Percentiles rank a stretch among this genome's conserved stretches.
These are phyloP conservation scores for Neopestalotiopsis rosae DNA, from an alignment of 2,329 filamentous ascomycete species.

Conservation along the genomic window DNA sequence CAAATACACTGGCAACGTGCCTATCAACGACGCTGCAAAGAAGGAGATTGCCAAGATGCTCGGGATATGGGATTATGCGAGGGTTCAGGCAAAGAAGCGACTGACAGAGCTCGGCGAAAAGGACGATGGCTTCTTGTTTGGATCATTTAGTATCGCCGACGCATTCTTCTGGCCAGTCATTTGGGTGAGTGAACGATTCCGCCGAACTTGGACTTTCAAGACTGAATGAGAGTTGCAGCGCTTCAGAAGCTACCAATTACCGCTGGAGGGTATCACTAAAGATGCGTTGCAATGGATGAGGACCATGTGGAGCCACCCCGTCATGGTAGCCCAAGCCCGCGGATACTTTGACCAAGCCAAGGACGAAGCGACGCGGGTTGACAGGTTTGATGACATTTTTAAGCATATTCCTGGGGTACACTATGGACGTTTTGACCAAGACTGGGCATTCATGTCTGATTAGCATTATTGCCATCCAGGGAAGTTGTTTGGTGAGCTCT, in stretches of 20 bases:
- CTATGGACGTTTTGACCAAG: slow-evolving; percentile 29
- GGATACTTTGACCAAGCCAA: slow-evolving; percentile 34
- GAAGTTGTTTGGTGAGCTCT: too few species aligned
- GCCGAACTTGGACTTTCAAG: background rate
- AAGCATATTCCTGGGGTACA: slow-evolving; percentile 25
- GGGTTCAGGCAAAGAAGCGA: slow-evolving; percentile 25
- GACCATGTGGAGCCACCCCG: slow-evolving; percentile 37
- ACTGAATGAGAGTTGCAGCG: slow-evolving; percentile 23
- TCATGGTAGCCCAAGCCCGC: slow-evolving; percentile 25
- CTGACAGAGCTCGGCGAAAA: slow-evolving; percentile 26
- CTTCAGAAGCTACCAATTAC: slow-evolving; percentile 35
- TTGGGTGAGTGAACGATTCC: slow-evolving; percentile 29
- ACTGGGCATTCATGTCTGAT: slow-evolving; percentile 25
- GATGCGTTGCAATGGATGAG: slow-evolving; percentile 33
- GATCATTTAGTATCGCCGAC: slow-evolving; percentile 35
- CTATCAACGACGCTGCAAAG: slow-evolving; percentile 24
- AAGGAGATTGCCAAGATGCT: slow-evolving; percentile 30
- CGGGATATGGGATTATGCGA: slow-evolving; percentile 29
- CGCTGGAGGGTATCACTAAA: slow-evolving; percentile 28
- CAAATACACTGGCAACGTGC: slow-evolving; percentile 31
- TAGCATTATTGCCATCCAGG: background rate
- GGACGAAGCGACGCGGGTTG: slow-evolving; percentile 27
- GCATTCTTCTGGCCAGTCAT: slow-evolving; percentile 38
- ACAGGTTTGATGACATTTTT: slow-evolving; percentile 33
- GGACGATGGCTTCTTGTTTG: slow-evolving; percentile 35